Conservation (phyloP, 192 early-diverging fungal species). For the Podila horticola region DNA sequence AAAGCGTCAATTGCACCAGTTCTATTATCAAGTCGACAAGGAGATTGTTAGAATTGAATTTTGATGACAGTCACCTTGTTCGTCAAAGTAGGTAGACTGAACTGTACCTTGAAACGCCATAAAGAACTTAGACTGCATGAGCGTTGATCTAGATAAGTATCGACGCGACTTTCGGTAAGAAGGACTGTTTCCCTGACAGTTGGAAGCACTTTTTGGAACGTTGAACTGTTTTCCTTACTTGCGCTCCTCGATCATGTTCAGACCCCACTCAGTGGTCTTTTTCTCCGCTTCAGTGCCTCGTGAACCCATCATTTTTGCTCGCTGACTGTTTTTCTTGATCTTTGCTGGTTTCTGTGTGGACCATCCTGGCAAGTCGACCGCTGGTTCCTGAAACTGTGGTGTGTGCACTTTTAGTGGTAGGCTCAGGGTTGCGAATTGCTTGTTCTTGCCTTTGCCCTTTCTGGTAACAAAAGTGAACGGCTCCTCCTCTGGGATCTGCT, state of each 20-base stretch:
- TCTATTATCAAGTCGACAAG: constrained; percentile 2
- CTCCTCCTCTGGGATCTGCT: constrained; percentile 10
- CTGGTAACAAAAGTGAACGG: constrained; percentile 26
- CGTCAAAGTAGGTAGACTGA: too few species aligned
- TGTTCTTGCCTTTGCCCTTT: constrained; percentile 11
- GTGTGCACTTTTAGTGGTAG: neutral
- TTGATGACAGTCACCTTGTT: too few species aligned
- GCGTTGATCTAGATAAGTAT: neutral
- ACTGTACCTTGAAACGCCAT: constrained; percentile 28
- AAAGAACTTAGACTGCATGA: constrained; percentile 42
- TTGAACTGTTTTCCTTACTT: neutral
- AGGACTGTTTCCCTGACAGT: neutral
- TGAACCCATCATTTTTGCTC: constrained; percentile 32
- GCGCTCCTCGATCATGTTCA: constrained; percentile 23
- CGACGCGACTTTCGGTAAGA: neutral
- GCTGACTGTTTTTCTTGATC: constrained; percentile 46
- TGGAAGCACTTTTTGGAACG: too few species aligned
- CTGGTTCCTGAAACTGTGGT: neutral
- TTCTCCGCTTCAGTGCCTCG: neutral
- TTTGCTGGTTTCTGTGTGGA: constrained; percentile 4
- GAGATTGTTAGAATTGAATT: too few species aligned
- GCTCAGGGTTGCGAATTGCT: neutral
- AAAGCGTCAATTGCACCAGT: constrained; percentile 14
- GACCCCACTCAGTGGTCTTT: constrained; percentile 34
- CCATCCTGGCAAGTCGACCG: constrained; percentile 36